Evolutionary conservation across 257 asterid species (phyloP), one percentile per base, ranked within the genome.

Genomic region (Solanum virginianum): DNA sequence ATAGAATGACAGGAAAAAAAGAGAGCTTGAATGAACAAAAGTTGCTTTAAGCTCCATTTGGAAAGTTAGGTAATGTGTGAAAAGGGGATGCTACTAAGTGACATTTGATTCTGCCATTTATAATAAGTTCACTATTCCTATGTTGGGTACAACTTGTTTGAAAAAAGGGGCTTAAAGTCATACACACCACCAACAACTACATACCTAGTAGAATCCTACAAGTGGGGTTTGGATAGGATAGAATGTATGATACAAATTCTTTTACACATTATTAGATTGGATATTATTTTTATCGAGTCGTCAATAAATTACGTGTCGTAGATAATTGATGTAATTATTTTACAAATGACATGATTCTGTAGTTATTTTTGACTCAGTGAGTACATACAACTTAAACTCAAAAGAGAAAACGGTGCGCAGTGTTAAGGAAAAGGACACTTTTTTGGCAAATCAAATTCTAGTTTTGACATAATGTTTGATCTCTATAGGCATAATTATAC

Each of bases 11-110:
- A 85, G 68, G 4, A 87, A 60, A 22, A 86, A 70, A 39, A 86
- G 68, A 56, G 83, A 59, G 41, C 41, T 65, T 11, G 62, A 80
- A 63, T 82, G 77, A 84, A 81, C 14, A 75, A 49, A 16, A 51
- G 15, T 49, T 3, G 71, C 80, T 43, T 80, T 85, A 65, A 86
- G 20, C 70, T 74, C 84, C 92, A 88, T 90, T 75, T 82, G 54
- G 16, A 75, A 49, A 18, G 60, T 7, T 49, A 24, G 43, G 16
- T 49, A 43, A 75, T 75, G 2, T 22, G 57, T n/a, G 59, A 47
- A 0, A 7, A 22, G n/a, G 8, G 20, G 17, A 81, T 68, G 60
- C 29, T 4, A 43, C 69, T 69, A 65, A 15, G 62, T 75, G 1
- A 9, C 45, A 75, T 8, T 49, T 75, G 82, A 75, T 51, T 75